These are phyloP conservation scores for Aspergillus fijiensis DNA, from an alignment of 2,329 filamentous ascomycete species.

Conservation along the genomic window DNA sequence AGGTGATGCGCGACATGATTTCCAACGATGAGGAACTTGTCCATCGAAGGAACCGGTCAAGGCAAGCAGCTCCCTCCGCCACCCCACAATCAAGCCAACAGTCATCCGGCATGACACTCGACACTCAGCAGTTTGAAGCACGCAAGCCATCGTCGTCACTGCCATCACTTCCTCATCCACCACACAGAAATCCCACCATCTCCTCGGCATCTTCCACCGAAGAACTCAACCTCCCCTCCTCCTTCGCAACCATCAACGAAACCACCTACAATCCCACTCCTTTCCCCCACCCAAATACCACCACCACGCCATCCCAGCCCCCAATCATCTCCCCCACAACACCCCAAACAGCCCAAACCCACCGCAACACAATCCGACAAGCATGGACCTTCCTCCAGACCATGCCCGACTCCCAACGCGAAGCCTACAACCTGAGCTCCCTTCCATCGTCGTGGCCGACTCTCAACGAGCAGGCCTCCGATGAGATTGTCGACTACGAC, in stretches of 20 bases:
- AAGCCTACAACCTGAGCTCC: slow-evolving; percentile 24
- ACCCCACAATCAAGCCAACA: slow-evolving; percentile 23
- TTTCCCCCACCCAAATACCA: background rate
- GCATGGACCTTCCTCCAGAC: slow-evolving; percentile 28
- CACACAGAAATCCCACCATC: background rate
- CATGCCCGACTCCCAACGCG: slow-evolving; percentile 16
- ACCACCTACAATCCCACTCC: background rate
- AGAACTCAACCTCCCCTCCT: slow-evolving; percentile 2
- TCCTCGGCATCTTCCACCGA: background rate
- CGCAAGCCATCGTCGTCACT: background rate
- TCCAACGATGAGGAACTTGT: slow-evolving; percentile 18
- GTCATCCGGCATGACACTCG: slow-evolving; percentile 12
- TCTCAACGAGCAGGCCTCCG: slow-evolving; percentile 9
- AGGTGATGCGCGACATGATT: slow-evolving; percentile 52
- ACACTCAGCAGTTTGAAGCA: no score
- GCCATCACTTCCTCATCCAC: background rate
- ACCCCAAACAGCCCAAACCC: slow-evolving; percentile 15
- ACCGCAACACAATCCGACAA: slow-evolving; percentile 25
- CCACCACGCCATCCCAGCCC: slow-evolving; percentile 3
- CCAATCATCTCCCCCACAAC: slow-evolving; percentile 5
- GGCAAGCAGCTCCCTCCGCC: slow-evolving; percentile 17
- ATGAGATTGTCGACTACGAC: no score
- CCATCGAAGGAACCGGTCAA: slow-evolving; percentile 19
- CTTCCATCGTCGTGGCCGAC: slow-evolving; percentile 31
- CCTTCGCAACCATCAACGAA: slow-evolving; percentile 12